Evolutionary conservation across 2,329 filamentous ascomycete genomes (phyloP), one percentile per base, ranked within the genome.

Genomic region (Diaporthe sp.): DNA sequence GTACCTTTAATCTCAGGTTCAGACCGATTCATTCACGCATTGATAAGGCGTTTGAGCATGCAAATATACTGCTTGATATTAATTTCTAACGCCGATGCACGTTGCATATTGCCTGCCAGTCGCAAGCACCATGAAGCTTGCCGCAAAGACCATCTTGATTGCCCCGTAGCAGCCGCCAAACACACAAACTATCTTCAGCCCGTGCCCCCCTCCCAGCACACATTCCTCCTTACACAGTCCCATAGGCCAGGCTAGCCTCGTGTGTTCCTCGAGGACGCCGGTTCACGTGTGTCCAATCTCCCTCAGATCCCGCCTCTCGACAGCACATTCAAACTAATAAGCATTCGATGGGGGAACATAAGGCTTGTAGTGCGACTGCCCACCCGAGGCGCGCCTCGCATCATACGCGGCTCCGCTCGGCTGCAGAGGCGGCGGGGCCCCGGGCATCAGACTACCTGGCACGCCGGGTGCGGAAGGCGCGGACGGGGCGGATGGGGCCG

Each of bases 291-390:
- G n/a, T 68, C 47, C 25, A 27, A 30, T 39, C 22, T 25, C 32
- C 4, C 30, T 39, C 25, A 37, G 9, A 9, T 13, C 25, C 37
- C 37, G 32, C n/a, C 50, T 30, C 8, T 61, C n/a, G 30, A 58
- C 9, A 25, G 19, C 22, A 39, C 35, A 58, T 17, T 30, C 42
- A 53, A 25, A 44, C 47, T 72, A 75, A 56, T 75, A 75, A 51
- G 74, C 74, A 66, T 65, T 70, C 19, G 71, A 74, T 73, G 85
- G 87, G 4, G 89, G 89, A 3, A 88, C 86, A 74, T 93, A 93
- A 0, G 91, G 87, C 80, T 89, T 92, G 77, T 92, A 92, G 80
- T 91, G 89, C 51, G 84, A 84, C 78, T 85, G 84, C 15, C 68
- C 61, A 51, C 47, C 55, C 39, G 90, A 79, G 9, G 84, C 82